These are phyloP conservation scores for Pholiota adiposa DNA, from an alignment of 1,284 basidiomycete genomes.

Conservation along the genomic window DNA sequence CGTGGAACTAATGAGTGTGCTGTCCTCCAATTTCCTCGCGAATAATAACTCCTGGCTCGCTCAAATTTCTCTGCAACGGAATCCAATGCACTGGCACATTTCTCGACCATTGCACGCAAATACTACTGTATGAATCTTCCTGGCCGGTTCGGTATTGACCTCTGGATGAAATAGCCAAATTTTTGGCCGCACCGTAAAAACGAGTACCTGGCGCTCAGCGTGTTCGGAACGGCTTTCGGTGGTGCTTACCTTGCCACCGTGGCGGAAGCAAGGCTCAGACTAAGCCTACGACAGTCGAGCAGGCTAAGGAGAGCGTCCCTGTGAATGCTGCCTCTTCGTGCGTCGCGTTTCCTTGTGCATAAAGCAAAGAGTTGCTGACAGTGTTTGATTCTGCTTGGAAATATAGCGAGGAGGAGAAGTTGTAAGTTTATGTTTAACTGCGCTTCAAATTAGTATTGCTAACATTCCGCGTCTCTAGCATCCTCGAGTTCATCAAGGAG, in stretches of 20 bases:
- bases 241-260: constrained; percentile 53
- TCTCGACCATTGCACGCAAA: background rate
- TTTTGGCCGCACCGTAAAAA: constrained; percentile 77
- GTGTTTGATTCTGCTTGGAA: background rate
- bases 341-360: constrained; percentile 31
- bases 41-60: background rate
- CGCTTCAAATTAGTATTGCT: constrained; percentile 33
- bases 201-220: constrained; percentile 75
- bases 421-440: constrained; percentile 23
- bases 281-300: constrained; percentile 43
- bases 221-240: constrained; percentile 57
- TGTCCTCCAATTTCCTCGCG: background rate
- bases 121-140: background rate
- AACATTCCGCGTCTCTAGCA: constrained; percentile 47
- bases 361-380: constrained; percentile 43
- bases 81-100: background rate
- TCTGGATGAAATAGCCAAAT: constrained; percentile 39
- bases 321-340: constrained; percentile 66
- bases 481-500: constrained; percentile 76
- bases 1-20: constrained; percentile 2
- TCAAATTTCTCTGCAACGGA: background rate
- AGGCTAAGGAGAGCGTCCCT: constrained; percentile 64
- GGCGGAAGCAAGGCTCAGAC: constrained; percentile 48
- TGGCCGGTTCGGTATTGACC: background rate
- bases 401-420: constrained; percentile 32